Base-by-base conservation (phyloP, 1,284 basidiomycete genomes). In the Inonotus hispidus region DNA sequence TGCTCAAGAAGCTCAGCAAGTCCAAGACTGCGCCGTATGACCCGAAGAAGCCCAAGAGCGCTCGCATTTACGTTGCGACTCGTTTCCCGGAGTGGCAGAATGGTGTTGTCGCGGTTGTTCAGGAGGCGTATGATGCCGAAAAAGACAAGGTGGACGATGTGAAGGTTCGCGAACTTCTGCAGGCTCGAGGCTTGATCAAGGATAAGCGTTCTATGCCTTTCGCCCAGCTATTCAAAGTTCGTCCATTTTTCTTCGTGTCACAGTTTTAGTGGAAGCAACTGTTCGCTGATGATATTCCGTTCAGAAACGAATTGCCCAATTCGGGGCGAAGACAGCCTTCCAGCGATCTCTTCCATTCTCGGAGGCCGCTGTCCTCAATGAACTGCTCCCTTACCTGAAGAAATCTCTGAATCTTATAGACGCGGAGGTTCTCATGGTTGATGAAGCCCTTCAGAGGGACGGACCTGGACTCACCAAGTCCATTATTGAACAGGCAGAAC, bases 151-250 rank as follows among this genome's bases (percentile, higher is more conserved):
- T 98, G 45, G 93, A 99, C 72, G 95, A 98, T 71, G 85, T 77
- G 55, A 88, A 87, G 73, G 83, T 97, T 63, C 83, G 88, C 69
- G 79, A 86, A 69, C 71, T 84, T 63, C 74, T 98, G 66, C 82
- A 80, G 11, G 79, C 83, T 70, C 82, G 79, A n/a, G 94, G 92
- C 13, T 72, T 98, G 73, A 87, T 94, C 75, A 98, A 98, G 83
- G 94, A 98, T 76, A 98, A 98, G 79, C 87, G 88, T 64, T 83
- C 83, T 47, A 98, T 98, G 95, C 95, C 95, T 37, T 98, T 98
- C 77, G 85, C 95, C 60, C 91, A 96, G 67, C 76, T 81, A 29
- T 90, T 97, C 85, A 97, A 98, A 85, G 92, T 93, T 62, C 53
- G 77, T 67, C 14, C 25, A 23, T 25, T 58, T 56, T 57, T 56